phyloP scores from a whole-genome alignment of 1,284 basidiomycete genomes.

The Malassezia sympodialis region DNA sequence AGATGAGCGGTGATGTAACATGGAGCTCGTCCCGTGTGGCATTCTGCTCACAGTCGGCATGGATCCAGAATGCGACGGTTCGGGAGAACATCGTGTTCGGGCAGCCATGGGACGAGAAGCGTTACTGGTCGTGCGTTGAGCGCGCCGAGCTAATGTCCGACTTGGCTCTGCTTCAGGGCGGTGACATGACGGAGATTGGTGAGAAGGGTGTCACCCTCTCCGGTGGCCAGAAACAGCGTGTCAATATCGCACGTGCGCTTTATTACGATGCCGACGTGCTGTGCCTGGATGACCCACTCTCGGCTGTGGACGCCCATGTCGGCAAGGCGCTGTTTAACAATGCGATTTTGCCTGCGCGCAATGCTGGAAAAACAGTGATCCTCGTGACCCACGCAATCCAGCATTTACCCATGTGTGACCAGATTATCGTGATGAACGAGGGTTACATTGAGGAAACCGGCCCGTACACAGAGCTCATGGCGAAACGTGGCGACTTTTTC shows the following conservation, averaged over 20 bases:
- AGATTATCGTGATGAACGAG: slow-evolving; percentile 65
- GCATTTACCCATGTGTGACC: slow-evolving; percentile 56
- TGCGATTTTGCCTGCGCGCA: slow-evolving; percentile 32
- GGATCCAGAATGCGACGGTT: slow-evolving; percentile 75
- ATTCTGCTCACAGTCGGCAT: slow-evolving; percentile 74
- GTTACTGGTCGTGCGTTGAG: slow-evolving; percentile 47
- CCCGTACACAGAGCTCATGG: slow-evolving; percentile 57
- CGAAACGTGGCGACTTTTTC: slow-evolving; percentile 55
- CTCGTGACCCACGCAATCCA: slow-evolving; percentile 49
- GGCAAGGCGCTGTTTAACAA: slow-evolving; percentile 46
- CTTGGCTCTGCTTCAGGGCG: slow-evolving; percentile 62
- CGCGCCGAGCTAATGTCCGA: slow-evolving; percentile 52
- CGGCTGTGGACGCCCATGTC: slow-evolving; percentile 52
- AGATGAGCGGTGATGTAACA: slow-evolving; percentile 27
- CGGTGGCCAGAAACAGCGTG: slow-evolving; percentile 59
- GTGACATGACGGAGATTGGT: slow-evolving; percentile 58
- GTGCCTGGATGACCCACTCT: slow-evolving; percentile 65
- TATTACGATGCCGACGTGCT: slow-evolving; percentile 62
- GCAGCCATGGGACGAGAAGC: slow-evolving; percentile 52
- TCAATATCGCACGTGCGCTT: slow-evolving; percentile 64
- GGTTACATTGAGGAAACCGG: slow-evolving; percentile 60
- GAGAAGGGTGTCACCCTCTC: slow-evolving; percentile 54
- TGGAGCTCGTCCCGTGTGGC: slow-evolving; percentile 52
- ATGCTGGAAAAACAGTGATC: slow-evolving; percentile 32
- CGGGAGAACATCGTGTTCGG: slow-evolving; percentile 54